A percentile compares a stretch with the other conserved stretches of the same genome.
These are phyloP conservation scores for Strobilomyces dryophilus DNA, from an alignment of 768 basidiomycete species.

Conservation along the genomic window DNA sequence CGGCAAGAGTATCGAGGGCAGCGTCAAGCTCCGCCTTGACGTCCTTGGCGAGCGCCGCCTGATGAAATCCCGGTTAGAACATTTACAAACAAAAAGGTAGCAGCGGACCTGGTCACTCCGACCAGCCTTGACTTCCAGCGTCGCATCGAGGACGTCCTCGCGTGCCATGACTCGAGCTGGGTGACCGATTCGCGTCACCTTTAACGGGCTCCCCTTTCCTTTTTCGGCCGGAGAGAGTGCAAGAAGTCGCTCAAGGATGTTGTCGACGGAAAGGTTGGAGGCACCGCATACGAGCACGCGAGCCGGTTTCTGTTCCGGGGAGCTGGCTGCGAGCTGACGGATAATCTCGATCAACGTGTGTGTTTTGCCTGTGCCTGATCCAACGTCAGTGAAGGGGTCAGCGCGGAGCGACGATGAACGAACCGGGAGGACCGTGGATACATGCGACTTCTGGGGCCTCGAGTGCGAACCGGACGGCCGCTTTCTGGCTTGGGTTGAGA, in stretches of 20 bases:
- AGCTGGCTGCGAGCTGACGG: slow-evolving; percentile 64
- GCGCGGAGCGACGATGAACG: not conserved
- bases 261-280: slow-evolving; percentile 93
- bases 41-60: slow-evolving; percentile 83
- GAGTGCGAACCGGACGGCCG: slow-evolving; percentile 80
- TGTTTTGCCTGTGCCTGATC: slow-evolving; percentile 86
- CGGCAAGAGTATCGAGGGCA: slow-evolving; percentile 61
- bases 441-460: slow-evolving; percentile 80
- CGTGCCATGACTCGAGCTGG: slow-evolving; percentile 87
- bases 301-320: slow-evolving; percentile 41
- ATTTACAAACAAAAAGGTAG: not conserved
- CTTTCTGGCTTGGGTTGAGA: slow-evolving; percentile 81
- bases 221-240: slow-evolving; percentile 51
- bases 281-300: slow-evolving; percentile 88
- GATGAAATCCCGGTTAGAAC: slow-evolving; percentile 9
- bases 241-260: slow-evolving; percentile 84
- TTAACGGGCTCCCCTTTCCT: slow-evolving; percentile 40
- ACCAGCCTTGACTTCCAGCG: slow-evolving; percentile 68
- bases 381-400: not conserved
- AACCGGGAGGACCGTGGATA: slow-evolving; percentile 97
- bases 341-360: slow-evolving; percentile 94
- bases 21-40: slow-evolving; percentile 82
- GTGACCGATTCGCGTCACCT: slow-evolving; percentile 88
- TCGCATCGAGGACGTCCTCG: slow-evolving; percentile 61
- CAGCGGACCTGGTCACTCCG: slow-evolving; percentile 60